Conservation (phyloP, 805 yeast species). For the Ascoidea tarda region DNA sequence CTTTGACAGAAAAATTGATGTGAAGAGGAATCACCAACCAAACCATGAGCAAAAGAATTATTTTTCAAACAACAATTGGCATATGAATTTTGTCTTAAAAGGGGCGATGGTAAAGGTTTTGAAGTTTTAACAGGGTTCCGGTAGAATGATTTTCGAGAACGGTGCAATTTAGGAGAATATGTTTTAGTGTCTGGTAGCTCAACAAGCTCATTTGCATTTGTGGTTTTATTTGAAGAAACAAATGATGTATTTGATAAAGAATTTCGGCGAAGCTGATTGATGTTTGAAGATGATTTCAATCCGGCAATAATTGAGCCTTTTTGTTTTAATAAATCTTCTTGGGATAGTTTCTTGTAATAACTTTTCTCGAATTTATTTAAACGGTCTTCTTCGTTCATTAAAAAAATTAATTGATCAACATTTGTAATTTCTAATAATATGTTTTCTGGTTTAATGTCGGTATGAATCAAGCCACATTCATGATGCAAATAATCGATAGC, state of each 20-base stretch:
- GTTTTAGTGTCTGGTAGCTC: not conserved
- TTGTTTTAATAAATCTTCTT: not conserved
- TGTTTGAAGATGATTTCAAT: not conserved
- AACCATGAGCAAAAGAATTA: too few species aligned
- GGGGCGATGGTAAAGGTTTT: constrained; percentile 10
- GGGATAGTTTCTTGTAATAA: too few species aligned
- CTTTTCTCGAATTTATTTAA: not conserved
- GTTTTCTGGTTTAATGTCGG: constrained; percentile 64
- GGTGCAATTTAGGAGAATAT: not conserved
- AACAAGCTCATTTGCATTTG: not conserved
- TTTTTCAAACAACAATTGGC: not conserved
- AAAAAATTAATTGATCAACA: constrained; percentile 55
- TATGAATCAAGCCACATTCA: constrained; percentile 61
- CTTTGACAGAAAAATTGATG: too few species aligned
- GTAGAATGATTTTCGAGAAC: not conserved
- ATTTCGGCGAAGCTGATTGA: not conserved
- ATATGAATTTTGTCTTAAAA: constrained; percentile 2
- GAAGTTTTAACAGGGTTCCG: constrained; percentile 4
- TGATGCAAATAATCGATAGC: constrained; percentile 64
- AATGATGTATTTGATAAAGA: not conserved
- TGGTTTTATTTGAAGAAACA: not conserved
- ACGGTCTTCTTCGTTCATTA: constrained; percentile 7
- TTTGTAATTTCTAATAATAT: constrained; percentile 72
- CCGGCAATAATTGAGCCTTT: not conserved
- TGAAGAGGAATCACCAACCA: too few species aligned